Conservation (phyloP, 108 stramenopile genomes). For the Poteriospumella lacustris region DNA sequence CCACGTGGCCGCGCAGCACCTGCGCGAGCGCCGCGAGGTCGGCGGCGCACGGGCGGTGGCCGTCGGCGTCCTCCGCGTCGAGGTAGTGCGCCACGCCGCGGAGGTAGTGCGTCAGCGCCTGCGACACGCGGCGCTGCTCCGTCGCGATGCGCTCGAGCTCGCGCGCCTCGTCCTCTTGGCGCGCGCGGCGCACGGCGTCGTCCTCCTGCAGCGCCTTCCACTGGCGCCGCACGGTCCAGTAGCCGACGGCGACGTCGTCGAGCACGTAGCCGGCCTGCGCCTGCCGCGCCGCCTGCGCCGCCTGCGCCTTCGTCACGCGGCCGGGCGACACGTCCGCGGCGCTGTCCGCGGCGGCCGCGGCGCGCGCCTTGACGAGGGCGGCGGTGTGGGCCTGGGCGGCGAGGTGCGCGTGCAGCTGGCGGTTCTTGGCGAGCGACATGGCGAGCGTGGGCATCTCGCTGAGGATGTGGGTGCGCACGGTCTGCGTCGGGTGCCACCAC, state of each 20-base stretch:
- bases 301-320: no score
- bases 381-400: not conserved
- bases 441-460: not conserved
- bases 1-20: not conserved
- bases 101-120: not conserved
- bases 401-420: not conserved
- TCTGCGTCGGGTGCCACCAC: not conserved
- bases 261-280: no score
- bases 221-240: not conserved
- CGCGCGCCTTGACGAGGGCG: no score
- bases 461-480: not conserved
- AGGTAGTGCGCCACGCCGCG: not conserved
- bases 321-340: no score
- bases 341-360: no score
- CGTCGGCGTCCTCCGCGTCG: not conserved
- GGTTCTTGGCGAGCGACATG: not conserved
- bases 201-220: slow-evolving; percentile 9
- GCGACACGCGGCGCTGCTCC: not conserved
- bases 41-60: not conserved
- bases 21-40: not conserved
- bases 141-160: not conserved
- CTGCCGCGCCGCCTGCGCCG: no score
- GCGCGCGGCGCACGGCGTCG: no score
- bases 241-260: not conserved
- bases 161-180: not conserved